Evolutionary conservation across 805 yeast species (phyloP).

Genomic region (Metschnikowia orientalis): DNA sequence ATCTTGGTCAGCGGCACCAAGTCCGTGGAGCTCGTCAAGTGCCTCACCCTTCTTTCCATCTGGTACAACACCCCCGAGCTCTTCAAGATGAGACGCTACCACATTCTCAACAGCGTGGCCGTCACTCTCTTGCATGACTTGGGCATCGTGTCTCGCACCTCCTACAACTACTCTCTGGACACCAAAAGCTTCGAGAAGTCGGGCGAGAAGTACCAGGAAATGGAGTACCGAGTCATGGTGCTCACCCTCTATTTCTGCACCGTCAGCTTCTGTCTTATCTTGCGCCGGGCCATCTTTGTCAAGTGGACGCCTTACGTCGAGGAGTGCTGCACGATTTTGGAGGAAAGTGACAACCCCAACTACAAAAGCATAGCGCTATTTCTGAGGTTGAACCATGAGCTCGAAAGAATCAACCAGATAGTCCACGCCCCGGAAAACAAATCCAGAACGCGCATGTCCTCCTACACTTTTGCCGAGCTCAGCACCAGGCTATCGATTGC

Average conservation of each 20-base stretch:
- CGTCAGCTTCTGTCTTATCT: constrained; percentile 59
- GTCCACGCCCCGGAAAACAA: constrained; percentile 38
- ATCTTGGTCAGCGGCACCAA: constrained; percentile 68
- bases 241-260: constrained; percentile 58
- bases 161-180: constrained; percentile 16
- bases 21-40: constrained; percentile 60
- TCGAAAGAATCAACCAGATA: constrained; percentile 58
- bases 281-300: constrained; percentile 58
- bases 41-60: constrained; percentile 54
- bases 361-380: constrained; percentile 49
- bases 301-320: constrained; percentile 65
- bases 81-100: constrained; percentile 74
- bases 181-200: constrained; percentile 10
- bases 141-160: constrained; percentile 58
- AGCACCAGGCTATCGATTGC: constrained; percentile 43
- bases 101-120: constrained; percentile 60
- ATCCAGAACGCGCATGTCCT: constrained; percentile 24
- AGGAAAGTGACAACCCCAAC: constrained; percentile 26
- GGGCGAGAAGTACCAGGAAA: constrained; percentile 19
- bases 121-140: constrained; percentile 69
- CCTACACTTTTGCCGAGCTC: constrained; percentile 45
- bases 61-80: constrained; percentile 88
- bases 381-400: constrained; percentile 52
- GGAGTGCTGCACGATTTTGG: constrained; percentile 52
- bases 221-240: constrained; percentile 50